Base-by-base conservation (phyloP, 352 stramenopile genomes). In the Globisporangium apiculatum region DNA sequence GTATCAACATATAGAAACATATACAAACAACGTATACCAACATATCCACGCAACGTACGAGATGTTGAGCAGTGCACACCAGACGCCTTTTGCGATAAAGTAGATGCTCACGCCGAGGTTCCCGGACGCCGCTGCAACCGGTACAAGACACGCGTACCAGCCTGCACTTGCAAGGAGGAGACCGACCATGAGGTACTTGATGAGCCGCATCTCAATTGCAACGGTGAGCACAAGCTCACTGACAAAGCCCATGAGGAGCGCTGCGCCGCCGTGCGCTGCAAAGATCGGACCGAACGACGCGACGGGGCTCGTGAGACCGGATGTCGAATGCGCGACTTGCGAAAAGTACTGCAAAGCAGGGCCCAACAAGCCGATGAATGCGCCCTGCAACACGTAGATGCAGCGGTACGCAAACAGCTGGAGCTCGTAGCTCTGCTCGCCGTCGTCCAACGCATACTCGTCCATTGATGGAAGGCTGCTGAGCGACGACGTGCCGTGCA, bases 231-330 rank as follows among this genome's bases (percentile, higher is more conserved):
- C 70, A 53, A 91, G 69, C 59, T 91, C 81, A 51, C 81, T 89
- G 73, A 91, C 83, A 55, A 88, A 89, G 58, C 72, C 85, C 78
- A 86, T 85, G 58, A 91, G 59, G 41, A 91, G 71, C 43, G 79
- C 81, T 0, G 81, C 76, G 36, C 76, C 81, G 59, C 81, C 81
- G 43, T 91, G 78, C 7, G 78, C 78, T 31, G 81, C 76, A 31
- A 91, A 91, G 49, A 91, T 89, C 42, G 81, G 75, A 0, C 81
- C 81, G 51, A 89, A 91, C 3, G 70, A 80, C 47, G 74, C 78
- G 9, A 91, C 71, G 38, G 81, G 81, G 1, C 72, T 82, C 41
- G 64, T 58, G 17, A 87, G 60, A 0, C 57, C 64, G 9, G 74
- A 69, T 18, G 72, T 61, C 18, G 73, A 45, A 14, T 69, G 42